Conservation (phyloP, 228 moss, liverwort and hornwort species). For the Sphagnum magellanicum region DNA sequence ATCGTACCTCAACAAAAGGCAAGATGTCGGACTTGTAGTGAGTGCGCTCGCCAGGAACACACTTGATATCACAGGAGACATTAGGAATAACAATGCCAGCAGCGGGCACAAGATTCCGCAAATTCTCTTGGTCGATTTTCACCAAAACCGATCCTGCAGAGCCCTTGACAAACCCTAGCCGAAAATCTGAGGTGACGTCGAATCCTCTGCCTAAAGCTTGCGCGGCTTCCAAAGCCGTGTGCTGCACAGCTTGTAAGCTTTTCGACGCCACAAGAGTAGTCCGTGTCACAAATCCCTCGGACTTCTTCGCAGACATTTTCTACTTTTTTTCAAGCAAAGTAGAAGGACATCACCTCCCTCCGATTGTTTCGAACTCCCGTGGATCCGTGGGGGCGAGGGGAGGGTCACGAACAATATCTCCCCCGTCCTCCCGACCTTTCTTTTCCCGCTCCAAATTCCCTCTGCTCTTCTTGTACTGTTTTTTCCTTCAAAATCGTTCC, state of each 20-base stretch:
- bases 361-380: too few species aligned
- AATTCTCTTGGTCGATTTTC: conserved; percentile 50
- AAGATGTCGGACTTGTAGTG: conserved; percentile 74
- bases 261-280: too few species aligned
- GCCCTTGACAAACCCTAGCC: conserved; percentile 64
- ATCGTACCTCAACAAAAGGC: conserved; percentile 30
- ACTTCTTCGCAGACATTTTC: too few species aligned
- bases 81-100: conserved; percentile 58
- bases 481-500: too few species aligned
- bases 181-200: conserved; percentile 77
- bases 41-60: conserved; percentile 79
- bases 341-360: too few species aligned
- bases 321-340: too few species aligned
- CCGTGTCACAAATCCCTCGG: too few species aligned
- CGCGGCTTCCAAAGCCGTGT: conserved; percentile 51
- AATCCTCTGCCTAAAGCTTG: conserved; percentile 85
- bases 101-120: conserved; percentile 58
- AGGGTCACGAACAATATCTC: too few species aligned
- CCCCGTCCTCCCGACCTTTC: too few species aligned
- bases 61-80: conserved; percentile 70
- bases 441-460: too few species aligned
- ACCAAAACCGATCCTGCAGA: conserved; percentile 30
- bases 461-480: too few species aligned
- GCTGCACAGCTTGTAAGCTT: conserved; percentile 18
- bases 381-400: too few species aligned